Evolutionary conservation across 148 eudicot genomes (phyloP).

Genomic region (Pouteria glomerata): DNA sequence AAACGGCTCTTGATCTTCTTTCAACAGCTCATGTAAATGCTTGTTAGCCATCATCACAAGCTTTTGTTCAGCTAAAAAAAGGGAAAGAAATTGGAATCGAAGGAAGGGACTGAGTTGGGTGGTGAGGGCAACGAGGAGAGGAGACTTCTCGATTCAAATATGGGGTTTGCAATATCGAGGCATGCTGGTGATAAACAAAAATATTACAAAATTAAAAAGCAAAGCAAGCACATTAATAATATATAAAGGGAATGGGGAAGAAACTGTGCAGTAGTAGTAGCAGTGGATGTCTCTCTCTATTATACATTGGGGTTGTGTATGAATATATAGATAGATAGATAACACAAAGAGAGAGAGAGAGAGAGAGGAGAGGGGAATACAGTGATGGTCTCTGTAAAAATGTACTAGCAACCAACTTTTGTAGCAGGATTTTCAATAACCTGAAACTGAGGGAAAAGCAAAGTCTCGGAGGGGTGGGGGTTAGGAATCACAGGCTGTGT

Average conservation of each 20-base stretch:
- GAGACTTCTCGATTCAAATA: slow-evolving; percentile 48
- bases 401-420: neutral
- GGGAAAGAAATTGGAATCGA: slow-evolving; percentile 15
- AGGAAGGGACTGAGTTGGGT: slow-evolving; percentile 11
- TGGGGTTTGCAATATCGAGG: slow-evolving; percentile 41
- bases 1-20: slow-evolving; percentile 92
- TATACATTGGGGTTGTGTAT: neutral
- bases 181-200: slow-evolving; percentile 30
- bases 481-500: neutral
- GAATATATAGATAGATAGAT: neutral
- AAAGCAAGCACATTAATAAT: too few relatives aligned
- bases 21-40: slow-evolving; percentile 59
- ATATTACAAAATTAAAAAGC: too few relatives aligned
- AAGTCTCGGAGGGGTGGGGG: neutral
- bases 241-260: too few relatives aligned
- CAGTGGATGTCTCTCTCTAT: too few relatives aligned
- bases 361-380: neutral
- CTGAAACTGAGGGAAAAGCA: neutral
- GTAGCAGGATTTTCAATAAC: neutral
- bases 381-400: neutral
- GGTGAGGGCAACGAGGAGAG: slow-evolving; percentile 29
- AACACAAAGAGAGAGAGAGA: neutral
- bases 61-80: neutral
- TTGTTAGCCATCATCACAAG: slow-evolving; percentile 39
- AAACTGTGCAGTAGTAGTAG: too few relatives aligned